Evolutionary conservation across 768 basidiomycete genomes (phyloP), one percentile per base, ranked within the genome.

Genomic region (Mycena galopus): DNA sequence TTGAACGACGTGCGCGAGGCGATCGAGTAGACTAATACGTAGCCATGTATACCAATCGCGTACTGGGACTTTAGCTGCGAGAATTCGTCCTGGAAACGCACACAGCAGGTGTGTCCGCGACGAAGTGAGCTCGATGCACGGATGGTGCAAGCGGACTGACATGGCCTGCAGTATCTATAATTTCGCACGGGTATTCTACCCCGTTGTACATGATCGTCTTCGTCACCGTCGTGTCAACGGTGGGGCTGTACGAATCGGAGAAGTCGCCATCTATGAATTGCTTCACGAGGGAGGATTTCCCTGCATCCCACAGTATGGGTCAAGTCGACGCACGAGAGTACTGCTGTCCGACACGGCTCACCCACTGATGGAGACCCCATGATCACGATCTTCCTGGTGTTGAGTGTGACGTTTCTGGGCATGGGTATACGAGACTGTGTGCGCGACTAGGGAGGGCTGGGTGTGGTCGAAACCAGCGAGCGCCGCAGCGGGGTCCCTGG

Each of bases 161-260:
- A 91, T 98, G 97, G 32, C 97, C 97, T 60, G 97, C 97, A 74
- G 96, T 97, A 81, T 99, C 97, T 77, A 98, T 95, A 84, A 99
- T 97, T 83, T 97, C 96, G 84, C 96, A 97, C 72, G 96, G 93
- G 78, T 96, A 98, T 78, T 97, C 95, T 35, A 92, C 87, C 57
- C 96, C 97, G 66, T 94, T 94, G 85, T 94, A 93, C 68, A 88
- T 89, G 78, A 99, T 91, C 69, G 88, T 92, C 87, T 97, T 98
- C 62, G 91, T 87, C 81, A 92, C 94, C 21, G 93, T 96, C 76
- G 88, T 90, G 82, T 98, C 97, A 79, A 97, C 97, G 61, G 96
- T 98, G 44, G 97, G 97, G 84, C 95, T 96, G 86, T 98, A 98
- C 9, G 92, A 88, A 71, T 97, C 96, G 81, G 93, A 88, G 79